Base-by-base conservation (phyloP, 768 basidiomycete species). In the Macrolepiota albuminosa region DNA sequence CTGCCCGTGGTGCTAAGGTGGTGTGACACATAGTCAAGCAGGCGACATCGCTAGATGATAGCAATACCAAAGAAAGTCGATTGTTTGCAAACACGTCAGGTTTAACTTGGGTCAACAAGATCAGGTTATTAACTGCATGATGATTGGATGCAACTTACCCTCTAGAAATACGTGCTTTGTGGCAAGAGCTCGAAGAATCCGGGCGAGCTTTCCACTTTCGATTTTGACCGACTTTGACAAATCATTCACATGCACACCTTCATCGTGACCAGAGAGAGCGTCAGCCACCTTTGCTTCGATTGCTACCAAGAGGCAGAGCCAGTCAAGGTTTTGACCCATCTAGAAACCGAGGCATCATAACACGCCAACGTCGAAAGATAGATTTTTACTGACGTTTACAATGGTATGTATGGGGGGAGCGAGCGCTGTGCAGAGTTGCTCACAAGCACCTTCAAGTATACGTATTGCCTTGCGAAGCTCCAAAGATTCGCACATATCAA, bases 81-180 rank as follows among this genome's bases (percentile, higher is more conserved):
- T 78, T 80, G 61, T 80, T 78, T 13, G 75, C 71, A 55, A 76
- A 80, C 0, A 75, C 72, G 48, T 76, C 70, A 2, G 71, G 66
- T 13, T 68, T 63, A 16, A 75, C 77, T 78, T 48, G 3, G 29
- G 6, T 10, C 4, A 46, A 54, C 18, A 33, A 47, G 11, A n/a
- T 49, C 13, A 31, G 34, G 8, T 3, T 13, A 21, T 6, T 37
- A 13, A 9, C 5, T 10, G 49, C 1, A 8, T 21, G 10, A 6
- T 53, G 13, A n/a, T 42, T 1, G 16, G 11, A 43, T 16, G 0
- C 21, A 50, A 53, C 67, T 8, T 14, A 77, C 77, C 70, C 71
- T 79, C 78, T 21, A 64, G 63, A 64, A 74, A 77, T 39, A 69
- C 61, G 40, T 75, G 70, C 48, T 67, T 69, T 6, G 72, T 69